A percentile compares a stretch with the other conserved stretches of the same genome.
These are phyloP conservation scores for Glycine soja DNA, from an alignment of 306 rosid genomes.

Conservation along the genomic window DNA sequence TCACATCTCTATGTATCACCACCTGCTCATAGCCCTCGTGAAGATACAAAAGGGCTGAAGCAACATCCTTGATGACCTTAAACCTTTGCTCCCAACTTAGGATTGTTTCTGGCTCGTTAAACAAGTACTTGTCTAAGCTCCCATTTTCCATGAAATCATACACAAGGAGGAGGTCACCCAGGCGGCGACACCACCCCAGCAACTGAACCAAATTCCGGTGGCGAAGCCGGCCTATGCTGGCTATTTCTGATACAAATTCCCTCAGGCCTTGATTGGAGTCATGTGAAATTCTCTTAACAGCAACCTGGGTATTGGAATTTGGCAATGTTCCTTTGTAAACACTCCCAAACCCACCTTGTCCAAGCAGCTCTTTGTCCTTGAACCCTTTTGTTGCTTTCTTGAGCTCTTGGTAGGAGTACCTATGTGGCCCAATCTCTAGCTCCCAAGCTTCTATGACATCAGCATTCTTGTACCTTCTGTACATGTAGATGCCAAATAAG, in stretches of 20 bases:
- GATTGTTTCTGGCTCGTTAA: conserved; percentile 56
- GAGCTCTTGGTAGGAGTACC: conserved; percentile 78
- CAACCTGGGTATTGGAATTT: conserved; percentile 58
- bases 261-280: conserved; percentile 81
- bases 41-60: conserved; percentile 73
- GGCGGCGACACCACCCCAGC: conserved; percentile 79
- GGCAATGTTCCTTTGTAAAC: conserved; percentile 78
- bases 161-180: conserved; percentile 71
- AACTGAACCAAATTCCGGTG: conserved; percentile 80
- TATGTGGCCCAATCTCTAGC: conserved; percentile 78
- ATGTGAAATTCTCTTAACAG: conserved; percentile 75
- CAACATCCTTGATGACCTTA: conserved; percentile 69
- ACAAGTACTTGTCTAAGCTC: conserved; percentile 71
- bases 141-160: conserved; percentile 86
- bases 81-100: conserved; percentile 73
- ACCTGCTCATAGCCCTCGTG: conserved; percentile 86
- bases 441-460: conserved; percentile 80
- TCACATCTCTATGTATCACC: conserved; percentile 82
- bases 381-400: conserved; percentile 76
- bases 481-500: conserved; percentile 50
- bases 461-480: conserved; percentile 59
- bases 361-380: conserved; percentile 69
- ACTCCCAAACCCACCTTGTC: conserved; percentile 77
- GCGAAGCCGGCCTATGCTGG: conserved; percentile 85
- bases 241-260: conserved; percentile 79